Conservation (phyloP, 2,329 filamentous ascomycete species). For the Calonectria pseudoturangicola region DNA sequence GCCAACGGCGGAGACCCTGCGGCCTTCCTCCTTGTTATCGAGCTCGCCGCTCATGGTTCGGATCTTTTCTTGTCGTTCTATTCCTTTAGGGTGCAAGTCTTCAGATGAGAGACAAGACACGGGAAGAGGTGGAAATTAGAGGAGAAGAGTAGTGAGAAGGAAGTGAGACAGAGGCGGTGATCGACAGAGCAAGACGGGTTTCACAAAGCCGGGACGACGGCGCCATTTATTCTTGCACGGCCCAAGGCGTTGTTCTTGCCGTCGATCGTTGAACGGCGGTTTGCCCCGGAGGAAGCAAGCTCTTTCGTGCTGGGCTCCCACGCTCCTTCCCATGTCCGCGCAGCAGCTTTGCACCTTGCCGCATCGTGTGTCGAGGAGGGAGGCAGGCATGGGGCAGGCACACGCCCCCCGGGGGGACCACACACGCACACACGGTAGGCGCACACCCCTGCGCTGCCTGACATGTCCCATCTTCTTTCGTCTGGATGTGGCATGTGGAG, state of each 20-base stretch:
- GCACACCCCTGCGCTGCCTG: background rate
- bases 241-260: slow-evolving; percentile 22
- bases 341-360: background rate
- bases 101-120: slow-evolving; percentile 30
- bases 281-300: slow-evolving; percentile 6
- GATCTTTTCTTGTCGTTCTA: slow-evolving; percentile 16
- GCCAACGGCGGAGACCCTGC: slow-evolving; percentile 52
- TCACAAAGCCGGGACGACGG: slow-evolving; percentile 34
- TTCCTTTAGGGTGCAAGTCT: slow-evolving; percentile 7
- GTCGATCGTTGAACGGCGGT: slow-evolving; percentile 16
- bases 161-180: slow-evolving; percentile 32
- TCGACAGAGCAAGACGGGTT: slow-evolving; percentile 38
- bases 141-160: slow-evolving; percentile 22
- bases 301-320: slow-evolving; percentile 5
- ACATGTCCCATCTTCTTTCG: background rate
- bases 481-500: slow-evolving; percentile 21
- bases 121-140: slow-evolving; percentile 3
- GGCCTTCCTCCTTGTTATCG: slow-evolving; percentile 49
- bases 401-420: too few relatives aligned
- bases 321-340: background rate
- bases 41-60: slow-evolving; percentile 52
- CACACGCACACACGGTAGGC: too few relatives aligned
- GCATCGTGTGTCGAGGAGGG: background rate
- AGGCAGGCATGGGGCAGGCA: too few relatives aligned
- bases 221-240: slow-evolving; percentile 38